Conservation (phyloP, 805 yeast species). For the Candida anglica region DNA sequence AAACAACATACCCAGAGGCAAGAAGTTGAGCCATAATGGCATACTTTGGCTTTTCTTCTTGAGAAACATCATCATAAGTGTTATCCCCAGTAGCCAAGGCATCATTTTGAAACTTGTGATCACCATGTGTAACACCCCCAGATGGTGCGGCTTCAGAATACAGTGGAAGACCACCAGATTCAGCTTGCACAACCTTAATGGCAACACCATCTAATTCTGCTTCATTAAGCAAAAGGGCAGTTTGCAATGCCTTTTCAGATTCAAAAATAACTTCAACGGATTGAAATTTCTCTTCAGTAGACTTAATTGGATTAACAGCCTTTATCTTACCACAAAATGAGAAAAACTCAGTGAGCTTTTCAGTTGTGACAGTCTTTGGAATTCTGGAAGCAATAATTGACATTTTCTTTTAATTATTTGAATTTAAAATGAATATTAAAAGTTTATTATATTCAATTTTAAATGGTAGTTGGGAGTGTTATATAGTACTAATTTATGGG, state of each 20-base stretch:
- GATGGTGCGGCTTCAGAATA: constrained; percentile 15
- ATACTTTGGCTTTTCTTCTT: constrained; percentile 74
- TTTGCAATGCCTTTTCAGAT: constrained; percentile 57
- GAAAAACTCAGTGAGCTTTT: constrained; percentile 62
- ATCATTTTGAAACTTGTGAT: constrained; percentile 17
- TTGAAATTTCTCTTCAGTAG: constrained; percentile 24
- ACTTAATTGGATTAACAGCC: constrained; percentile 22
- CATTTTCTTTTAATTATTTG: no score
- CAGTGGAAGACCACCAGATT: constrained; percentile 8
- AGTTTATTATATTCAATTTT: no score
- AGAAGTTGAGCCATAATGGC: constrained; percentile 74
- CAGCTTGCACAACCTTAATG: constrained; percentile 42
- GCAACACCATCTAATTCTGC: constrained; percentile 64
- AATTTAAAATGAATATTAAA: no score
- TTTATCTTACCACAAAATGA: constrained; percentile 63
- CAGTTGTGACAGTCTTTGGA: constrained; percentile 44
- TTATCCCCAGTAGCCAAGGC: constrained; percentile 23
- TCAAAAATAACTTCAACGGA: constrained; percentile 51
- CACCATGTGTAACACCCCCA: constrained; percentile 9
- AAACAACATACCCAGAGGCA: constrained; percentile 66
- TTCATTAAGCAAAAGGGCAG: constrained; percentile 68
- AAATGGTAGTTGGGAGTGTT: no score
- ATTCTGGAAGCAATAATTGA: constrained; percentile 55
- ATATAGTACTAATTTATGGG: no score
- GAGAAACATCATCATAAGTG: constrained; percentile 50